These are phyloP conservation scores for Colletotrichum aenigma DNA, from an alignment of 2,329 filamentous ascomycete species.

Conservation along the genomic window DNA sequence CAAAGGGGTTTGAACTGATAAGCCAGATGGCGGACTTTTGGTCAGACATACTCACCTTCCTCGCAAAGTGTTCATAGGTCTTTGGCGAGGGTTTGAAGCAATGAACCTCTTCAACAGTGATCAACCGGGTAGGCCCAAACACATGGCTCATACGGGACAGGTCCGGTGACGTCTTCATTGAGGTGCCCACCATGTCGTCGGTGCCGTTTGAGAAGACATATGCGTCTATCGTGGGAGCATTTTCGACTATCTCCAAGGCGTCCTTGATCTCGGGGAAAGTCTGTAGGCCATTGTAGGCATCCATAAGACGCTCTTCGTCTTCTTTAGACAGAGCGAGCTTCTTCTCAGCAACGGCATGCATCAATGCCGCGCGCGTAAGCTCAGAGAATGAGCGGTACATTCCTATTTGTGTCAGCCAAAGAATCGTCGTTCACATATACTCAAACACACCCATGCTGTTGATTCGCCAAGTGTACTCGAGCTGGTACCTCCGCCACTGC, in stretches of 20 bases:
- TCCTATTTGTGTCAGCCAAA: slow-evolving; percentile 42
- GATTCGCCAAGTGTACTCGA: slow-evolving; percentile 79
- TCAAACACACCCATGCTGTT: slow-evolving; percentile 73
- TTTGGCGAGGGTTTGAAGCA: slow-evolving; percentile 70
- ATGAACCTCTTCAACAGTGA: slow-evolving; percentile 64
- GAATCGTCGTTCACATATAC: background rate
- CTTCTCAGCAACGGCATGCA: slow-evolving; percentile 67
- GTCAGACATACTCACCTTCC: slow-evolving; percentile 49
- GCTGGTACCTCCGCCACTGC: slow-evolving; percentile 71
- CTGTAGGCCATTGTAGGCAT: slow-evolving; percentile 66
- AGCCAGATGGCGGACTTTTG: slow-evolving; percentile 64
- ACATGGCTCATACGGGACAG: slow-evolving; percentile 50
- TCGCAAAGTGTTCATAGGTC: slow-evolving; percentile 64
- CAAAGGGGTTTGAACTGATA: slow-evolving; percentile 76
- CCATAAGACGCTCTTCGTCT: slow-evolving; percentile 59
- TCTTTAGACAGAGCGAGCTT: slow-evolving; percentile 45
- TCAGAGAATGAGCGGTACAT: slow-evolving; percentile 65
- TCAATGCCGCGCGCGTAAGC: slow-evolving; percentile 65
- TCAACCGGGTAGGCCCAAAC: slow-evolving; percentile 49
- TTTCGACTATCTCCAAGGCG: slow-evolving; percentile 53
- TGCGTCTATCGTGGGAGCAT: slow-evolving; percentile 45
- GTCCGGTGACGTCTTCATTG: slow-evolving; percentile 60
- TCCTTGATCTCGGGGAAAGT: slow-evolving; percentile 67
- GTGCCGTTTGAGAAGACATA: slow-evolving; percentile 78
- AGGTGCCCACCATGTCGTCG: slow-evolving; percentile 63